Conservation (phyloP, 306 rosid genomes). For the Quercus agrifolia region DNA sequence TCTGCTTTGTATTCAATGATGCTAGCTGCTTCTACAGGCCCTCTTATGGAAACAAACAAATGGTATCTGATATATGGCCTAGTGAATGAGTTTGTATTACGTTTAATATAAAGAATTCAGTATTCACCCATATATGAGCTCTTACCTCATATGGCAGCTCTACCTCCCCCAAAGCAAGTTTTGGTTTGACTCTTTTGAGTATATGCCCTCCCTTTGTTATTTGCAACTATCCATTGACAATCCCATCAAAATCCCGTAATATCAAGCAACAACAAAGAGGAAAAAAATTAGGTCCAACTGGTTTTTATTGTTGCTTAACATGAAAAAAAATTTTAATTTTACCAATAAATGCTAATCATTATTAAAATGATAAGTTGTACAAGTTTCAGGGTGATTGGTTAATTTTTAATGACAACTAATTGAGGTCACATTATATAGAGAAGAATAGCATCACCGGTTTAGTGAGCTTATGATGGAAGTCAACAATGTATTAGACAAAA, state of each 20-base stretch:
- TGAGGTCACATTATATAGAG: not conserved
- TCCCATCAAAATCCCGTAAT: conserved; percentile 75
- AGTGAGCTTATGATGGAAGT: not conserved
- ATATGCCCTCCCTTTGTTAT: conserved; percentile 63
- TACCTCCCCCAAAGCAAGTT: conserved; percentile 63
- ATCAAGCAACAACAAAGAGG: not conserved
- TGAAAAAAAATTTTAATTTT: too few relatives aligned
- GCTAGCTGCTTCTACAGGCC: too few relatives aligned
- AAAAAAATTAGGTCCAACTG: not conserved
- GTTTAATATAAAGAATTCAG: not conserved
- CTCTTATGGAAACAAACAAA: too few relatives aligned
- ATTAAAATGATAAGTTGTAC: too few relatives aligned
- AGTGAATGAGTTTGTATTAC: too few relatives aligned
- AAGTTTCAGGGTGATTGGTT: too few relatives aligned
- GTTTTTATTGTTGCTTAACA: too few relatives aligned
- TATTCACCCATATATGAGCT: conserved; percentile 57
- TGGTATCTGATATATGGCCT: too few relatives aligned
- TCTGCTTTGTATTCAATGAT: too few relatives aligned
- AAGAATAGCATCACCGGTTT: not conserved
- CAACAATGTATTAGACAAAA: not conserved
- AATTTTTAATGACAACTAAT: not conserved
- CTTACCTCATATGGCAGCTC: conserved; percentile 50
- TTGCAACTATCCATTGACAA: conserved; percentile 80
- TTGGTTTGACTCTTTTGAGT: conserved; percentile 83
- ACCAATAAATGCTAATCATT: too few relatives aligned